Evolutionary conservation across 768 basidiomycete genomes (phyloP).

Genomic region (Suillus cothurnatus): DNA sequence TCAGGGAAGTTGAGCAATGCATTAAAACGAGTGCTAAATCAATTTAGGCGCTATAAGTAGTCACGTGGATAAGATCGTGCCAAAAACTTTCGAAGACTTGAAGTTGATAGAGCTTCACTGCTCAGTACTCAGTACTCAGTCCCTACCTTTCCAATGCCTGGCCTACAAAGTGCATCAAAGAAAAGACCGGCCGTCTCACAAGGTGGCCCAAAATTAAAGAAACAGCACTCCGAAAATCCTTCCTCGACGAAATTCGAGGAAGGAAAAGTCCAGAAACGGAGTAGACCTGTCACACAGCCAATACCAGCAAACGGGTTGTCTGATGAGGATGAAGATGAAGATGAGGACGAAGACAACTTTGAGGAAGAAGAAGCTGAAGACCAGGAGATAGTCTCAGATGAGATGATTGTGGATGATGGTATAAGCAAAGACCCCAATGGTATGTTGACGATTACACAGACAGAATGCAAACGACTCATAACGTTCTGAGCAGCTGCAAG

Average conservation of each 20-base stretch:
- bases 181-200: slow-evolving; percentile 54
- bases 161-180: slow-evolving; percentile 43
- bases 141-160: slow-evolving; percentile 37
- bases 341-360: slow-evolving; percentile 36
- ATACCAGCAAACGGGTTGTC: slow-evolving; percentile 38
- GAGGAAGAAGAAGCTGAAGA: slow-evolving; percentile 40
- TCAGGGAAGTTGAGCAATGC: too few species aligned
- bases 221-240: slow-evolving; percentile 46
- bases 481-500: slow-evolving; percentile 46
- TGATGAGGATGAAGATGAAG: slow-evolving; percentile 44
- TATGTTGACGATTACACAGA: slow-evolving; percentile 32
- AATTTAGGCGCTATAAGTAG: background rate
- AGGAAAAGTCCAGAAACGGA: slow-evolving; percentile 56
- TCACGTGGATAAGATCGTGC: slow-evolving; percentile 1
- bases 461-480: slow-evolving; percentile 10
- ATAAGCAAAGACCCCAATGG: slow-evolving; percentile 60
- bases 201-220: slow-evolving; percentile 54
- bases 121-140: background rate
- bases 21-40: too few species aligned
- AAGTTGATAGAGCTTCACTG: background rate
- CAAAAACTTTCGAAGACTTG: slow-evolving; percentile 6
- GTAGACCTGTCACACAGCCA: slow-evolving; percentile 55
- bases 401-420: slow-evolving; percentile 30
- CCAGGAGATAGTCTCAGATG: slow-evolving; percentile 34
- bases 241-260: slow-evolving; percentile 18